Conservation (phyloP, 768 basidiomycete species). For the Antrodiella citrinella region DNA sequence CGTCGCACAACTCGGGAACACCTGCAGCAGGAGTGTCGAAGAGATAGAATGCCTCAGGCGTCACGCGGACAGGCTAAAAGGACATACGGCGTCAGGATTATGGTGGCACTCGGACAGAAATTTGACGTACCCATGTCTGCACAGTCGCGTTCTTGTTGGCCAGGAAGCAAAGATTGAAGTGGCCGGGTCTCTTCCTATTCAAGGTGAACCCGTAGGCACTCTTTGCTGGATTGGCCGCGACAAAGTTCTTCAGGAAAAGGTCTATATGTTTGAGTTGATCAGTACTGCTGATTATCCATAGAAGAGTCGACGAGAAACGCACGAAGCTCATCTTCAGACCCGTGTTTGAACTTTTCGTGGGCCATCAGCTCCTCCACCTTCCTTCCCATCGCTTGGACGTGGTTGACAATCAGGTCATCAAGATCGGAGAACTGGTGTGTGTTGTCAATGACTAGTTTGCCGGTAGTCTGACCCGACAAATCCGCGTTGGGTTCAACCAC, state of each 20-base stretch:
- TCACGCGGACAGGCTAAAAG: constrained; percentile 71
- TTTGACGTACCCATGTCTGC: constrained; percentile 75
- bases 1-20: constrained; percentile 90
- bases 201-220: constrained; percentile 94
- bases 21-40: constrained; percentile 87
- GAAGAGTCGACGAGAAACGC: no score
- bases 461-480: constrained; percentile 56
- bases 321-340: constrained; percentile 87
- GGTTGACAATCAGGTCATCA: constrained; percentile 94
- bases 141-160: constrained; percentile 86
- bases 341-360: constrained; percentile 91
- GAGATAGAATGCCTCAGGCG: constrained; percentile 83
- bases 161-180: constrained; percentile 89
- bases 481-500: constrained; percentile 77
- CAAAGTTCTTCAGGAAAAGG: constrained; percentile 78
- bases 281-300: neutral
- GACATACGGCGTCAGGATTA: neutral
- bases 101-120: constrained; percentile 1
- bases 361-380: constrained; percentile 92
- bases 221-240: constrained; percentile 88
- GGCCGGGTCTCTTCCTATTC: constrained; percentile 84
- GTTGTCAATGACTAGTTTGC: constrained; percentile 64
- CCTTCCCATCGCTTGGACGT: constrained; percentile 89
- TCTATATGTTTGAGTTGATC: constrained; percentile 53
- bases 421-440: constrained; percentile 86